Conservation (phyloP, 2,329 filamentous ascomycete species). For the Fusarium sarcochroum region DNA sequence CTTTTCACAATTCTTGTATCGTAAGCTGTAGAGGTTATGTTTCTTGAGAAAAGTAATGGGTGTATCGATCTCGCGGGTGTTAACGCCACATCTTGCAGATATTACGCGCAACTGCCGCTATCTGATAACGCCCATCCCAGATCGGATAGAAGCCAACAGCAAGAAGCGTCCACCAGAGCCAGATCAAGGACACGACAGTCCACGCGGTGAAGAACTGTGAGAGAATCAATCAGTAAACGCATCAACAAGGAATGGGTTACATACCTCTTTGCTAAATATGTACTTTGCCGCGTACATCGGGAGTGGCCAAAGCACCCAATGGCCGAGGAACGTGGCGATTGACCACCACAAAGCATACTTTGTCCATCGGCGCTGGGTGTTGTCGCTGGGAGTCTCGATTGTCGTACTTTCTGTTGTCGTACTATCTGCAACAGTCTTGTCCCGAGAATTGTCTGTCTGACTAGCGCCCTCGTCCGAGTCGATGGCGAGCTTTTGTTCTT, state of each 20-base stretch:
- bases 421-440: accelerated
- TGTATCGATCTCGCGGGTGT: no score
- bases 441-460: accelerated
- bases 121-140: not conserved
- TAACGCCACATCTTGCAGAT: not conserved
- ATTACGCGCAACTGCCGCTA: not conserved
- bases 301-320: not conserved
- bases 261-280: not conserved
- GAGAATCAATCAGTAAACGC: not conserved
- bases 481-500: not conserved
- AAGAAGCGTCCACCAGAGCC: conserved; percentile 7
- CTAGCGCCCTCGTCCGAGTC: accelerated
- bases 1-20: no score
- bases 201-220: not conserved
- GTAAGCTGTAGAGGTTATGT: no score
- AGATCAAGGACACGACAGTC: conserved; percentile 1
- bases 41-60: no score
- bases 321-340: not conserved
- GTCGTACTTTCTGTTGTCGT: not conserved
- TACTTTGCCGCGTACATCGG: conserved; percentile 4
- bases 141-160: conserved; percentile 1
- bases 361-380: not conserved
- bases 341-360: not conserved
- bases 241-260: no score
- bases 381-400: accelerated